A percentile compares a stretch with the other conserved stretches of the same genome.
Evolutionary conservation across 441 rosid species (phyloP).

Genomic region (Erysimum cheiri): DNA sequence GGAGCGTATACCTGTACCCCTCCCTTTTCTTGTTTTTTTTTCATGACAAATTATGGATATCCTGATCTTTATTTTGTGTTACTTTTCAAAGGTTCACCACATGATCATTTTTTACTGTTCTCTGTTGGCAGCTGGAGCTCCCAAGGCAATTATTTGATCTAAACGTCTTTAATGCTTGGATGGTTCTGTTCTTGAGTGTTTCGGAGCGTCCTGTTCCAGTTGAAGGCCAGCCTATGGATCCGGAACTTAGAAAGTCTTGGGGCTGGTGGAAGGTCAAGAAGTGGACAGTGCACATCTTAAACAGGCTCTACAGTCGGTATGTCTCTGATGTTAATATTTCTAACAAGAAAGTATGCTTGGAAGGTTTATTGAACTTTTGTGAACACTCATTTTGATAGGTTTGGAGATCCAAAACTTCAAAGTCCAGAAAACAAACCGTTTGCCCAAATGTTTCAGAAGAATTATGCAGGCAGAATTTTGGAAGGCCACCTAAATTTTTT

Average conservation of each 20-base stretch:
- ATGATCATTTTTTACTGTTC: conserved; percentile 32
- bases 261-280: conserved; percentile 99
- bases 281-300: conserved; percentile 96
- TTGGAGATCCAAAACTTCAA: conserved; percentile 94
- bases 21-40: conserved; percentile 12
- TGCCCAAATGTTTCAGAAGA: conserved; percentile 93
- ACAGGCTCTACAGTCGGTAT: conserved; percentile 92
- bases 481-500: conserved; percentile 89
- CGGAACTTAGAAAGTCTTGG: conserved; percentile 94
- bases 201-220: conserved; percentile 89
- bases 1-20: conserved; percentile 10
- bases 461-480: conserved; percentile 91
- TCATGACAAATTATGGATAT: conserved; percentile 17
- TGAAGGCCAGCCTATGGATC: conserved; percentile 96
- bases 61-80: background rate
- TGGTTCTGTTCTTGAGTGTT: conserved; percentile 86
- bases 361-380: conserved; percentile 9
- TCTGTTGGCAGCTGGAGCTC: conserved; percentile 81
- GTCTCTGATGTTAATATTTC: conserved; percentile 22
- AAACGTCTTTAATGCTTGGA: conserved; percentile 92
- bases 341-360: conserved; percentile 4
- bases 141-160: conserved; percentile 86
- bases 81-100: conserved; percentile 21
- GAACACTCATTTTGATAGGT: conserved; percentile 52
- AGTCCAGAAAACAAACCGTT: conserved; percentile 86